phyloP scores from a whole-genome alignment of 139 green algal genomes.

The Ettlia oleoabundans region DNA sequence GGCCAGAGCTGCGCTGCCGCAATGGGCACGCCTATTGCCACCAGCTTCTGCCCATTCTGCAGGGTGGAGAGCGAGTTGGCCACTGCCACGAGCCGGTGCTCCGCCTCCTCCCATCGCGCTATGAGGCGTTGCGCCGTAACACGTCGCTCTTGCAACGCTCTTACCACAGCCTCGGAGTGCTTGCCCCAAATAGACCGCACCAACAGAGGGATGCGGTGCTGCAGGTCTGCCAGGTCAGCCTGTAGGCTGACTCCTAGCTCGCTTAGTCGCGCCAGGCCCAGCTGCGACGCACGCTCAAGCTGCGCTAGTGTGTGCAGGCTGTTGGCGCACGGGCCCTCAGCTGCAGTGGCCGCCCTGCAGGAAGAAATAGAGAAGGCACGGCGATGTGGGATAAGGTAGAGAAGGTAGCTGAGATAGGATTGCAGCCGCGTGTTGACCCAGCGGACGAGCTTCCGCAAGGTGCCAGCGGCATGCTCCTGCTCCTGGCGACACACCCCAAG shows the following conservation, averaged over 20 bases:
- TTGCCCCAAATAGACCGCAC: conserved; percentile 43
- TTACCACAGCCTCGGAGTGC: conserved; percentile 28
- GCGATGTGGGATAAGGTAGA: too few species aligned
- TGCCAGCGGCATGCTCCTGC: too few species aligned
- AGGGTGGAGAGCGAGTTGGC: conserved; percentile 39
- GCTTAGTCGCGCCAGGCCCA: not conserved
- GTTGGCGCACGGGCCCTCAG: not conserved
- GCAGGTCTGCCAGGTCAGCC: conserved; percentile 23
- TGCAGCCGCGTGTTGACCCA: too few species aligned
- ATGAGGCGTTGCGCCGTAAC: conserved; percentile 4
- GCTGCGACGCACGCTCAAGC: conserved; percentile 22
- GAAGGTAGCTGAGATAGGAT: too few species aligned
- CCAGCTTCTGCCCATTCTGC: conserved; percentile 30
- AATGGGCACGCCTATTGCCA: conserved; percentile 42
- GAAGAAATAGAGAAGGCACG: not conserved
- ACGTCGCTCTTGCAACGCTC: conserved; percentile 17
- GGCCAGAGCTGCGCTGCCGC: conserved; percentile 37
- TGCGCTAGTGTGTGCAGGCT: conserved; percentile 41
- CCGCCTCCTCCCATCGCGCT: conserved; percentile 30
- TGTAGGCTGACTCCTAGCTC: conserved; percentile 1
- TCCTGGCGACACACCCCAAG: too few species aligned
- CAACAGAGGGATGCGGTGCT: conserved; percentile 33
- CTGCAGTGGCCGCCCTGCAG: not conserved
- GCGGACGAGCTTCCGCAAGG: too few species aligned
- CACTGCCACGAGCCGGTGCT: conserved; percentile 48